These are phyloP conservation scores for Pestalotiopsis sp. DNA, from an alignment of 2,329 filamentous ascomycete species.

Conservation along the genomic window DNA sequence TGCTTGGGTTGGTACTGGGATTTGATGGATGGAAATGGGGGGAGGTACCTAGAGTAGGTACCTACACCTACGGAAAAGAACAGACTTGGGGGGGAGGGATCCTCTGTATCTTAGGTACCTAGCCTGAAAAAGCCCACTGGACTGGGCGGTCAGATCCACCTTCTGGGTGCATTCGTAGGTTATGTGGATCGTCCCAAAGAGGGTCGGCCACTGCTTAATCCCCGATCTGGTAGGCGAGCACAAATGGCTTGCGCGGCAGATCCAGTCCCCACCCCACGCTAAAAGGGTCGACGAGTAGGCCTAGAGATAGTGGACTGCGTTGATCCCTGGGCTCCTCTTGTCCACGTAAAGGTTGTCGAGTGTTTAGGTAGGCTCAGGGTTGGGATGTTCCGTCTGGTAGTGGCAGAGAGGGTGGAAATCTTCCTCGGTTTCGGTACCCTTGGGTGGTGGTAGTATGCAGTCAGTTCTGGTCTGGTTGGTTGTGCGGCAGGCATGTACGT, in stretches of 20 bases:
- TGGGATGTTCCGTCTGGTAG: background rate
- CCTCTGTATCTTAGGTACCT: too few relatives aligned
- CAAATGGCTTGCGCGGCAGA: slow-evolving; percentile 15
- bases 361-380: background rate
- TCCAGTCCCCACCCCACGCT: slow-evolving; percentile 2
- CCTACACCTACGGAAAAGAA: too few relatives aligned
- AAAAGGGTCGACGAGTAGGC: background rate
- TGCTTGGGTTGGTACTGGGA: too few relatives aligned
- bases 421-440: background rate
- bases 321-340: background rate
- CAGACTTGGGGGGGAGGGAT: too few relatives aligned
- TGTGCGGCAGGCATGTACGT: background rate
- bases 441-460: background rate
- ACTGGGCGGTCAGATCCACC: slow-evolving; percentile 21
- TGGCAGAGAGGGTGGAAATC: background rate
- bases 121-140: too few relatives aligned
- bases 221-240: slow-evolving; percentile 9
- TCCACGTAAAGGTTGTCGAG: slow-evolving; percentile 9
- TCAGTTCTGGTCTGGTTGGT: background rate
- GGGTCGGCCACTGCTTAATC: slow-evolving; percentile 19
- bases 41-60: too few relatives aligned
- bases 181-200: slow-evolving; percentile 27
- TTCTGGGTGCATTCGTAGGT: slow-evolving; percentile 18
- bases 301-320: background rate
- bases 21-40: too few relatives aligned